A percentile compares a stretch with the other conserved stretches of the same genome.
phyloP scores from a whole-genome alignment of 176 grass and related monocot species.

The Avena insularis region DNA sequence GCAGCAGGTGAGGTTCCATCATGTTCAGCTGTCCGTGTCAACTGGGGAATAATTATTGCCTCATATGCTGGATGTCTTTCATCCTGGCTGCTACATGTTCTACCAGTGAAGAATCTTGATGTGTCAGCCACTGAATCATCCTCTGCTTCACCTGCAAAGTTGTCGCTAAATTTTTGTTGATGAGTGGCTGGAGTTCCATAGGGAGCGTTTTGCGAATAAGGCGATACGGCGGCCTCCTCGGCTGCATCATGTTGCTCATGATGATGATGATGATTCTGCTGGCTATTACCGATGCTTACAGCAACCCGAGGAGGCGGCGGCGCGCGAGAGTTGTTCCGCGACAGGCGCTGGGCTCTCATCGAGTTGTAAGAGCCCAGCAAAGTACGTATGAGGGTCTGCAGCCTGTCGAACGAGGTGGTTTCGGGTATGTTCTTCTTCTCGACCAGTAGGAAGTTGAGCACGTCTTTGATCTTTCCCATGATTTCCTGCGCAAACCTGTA shows the following conservation, averaged over 20 bases:
- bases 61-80: no score
- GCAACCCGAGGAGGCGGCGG: neutral
- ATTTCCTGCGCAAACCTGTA: neutral
- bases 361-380: neutral
- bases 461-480: neutral
- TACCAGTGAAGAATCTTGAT: no score
- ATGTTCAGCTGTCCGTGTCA: no score
- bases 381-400: rapidly evolving
- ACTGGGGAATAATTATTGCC: no score
- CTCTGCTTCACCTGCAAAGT: no score
- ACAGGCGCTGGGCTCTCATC: neutral
- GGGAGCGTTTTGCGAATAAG: neutral
- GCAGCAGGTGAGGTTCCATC: no score
- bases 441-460: constrained; percentile 1
- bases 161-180: neutral
- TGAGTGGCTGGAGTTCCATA: neutral
- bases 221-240: neutral
- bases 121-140: no score
- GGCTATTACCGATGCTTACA: neutral
- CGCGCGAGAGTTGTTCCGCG: neutral
- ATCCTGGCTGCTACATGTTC: no score
- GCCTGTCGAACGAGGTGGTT: neutral
- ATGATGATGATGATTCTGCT: neutral
- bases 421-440: constrained; percentile 32
- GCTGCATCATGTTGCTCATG: neutral